Conservation (phyloP, 768 basidiomycete species). For the Agrocybe pediades region DNA sequence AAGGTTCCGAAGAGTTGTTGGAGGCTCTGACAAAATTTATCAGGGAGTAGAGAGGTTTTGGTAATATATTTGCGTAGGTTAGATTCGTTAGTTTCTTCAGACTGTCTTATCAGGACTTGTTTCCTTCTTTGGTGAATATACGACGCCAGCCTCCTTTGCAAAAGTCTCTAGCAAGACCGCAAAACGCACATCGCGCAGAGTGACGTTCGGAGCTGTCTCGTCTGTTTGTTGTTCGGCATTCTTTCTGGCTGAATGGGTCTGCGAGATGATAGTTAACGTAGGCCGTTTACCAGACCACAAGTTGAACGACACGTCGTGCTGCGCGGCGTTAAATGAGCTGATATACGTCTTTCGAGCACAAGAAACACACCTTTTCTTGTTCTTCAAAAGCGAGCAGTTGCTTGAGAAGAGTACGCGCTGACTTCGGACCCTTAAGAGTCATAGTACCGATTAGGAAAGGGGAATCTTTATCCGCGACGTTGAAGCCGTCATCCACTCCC, state of each 20-base stretch:
- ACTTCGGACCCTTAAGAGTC: slow-evolving; percentile 17
- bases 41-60: too few relatives aligned
- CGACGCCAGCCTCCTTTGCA: background rate
- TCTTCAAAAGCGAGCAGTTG: slow-evolving; percentile 17
- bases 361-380: slow-evolving; percentile 17
- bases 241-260: slow-evolving; percentile 26
- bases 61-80: too few relatives aligned
- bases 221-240: background rate
- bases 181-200: slow-evolving; percentile 51
- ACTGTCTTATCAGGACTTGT: too few relatives aligned
- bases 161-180: slow-evolving; percentile 42
- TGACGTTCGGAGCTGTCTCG: slow-evolving; percentile 39
- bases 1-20: slow-evolving; percentile 13
- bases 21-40: slow-evolving; percentile 14
- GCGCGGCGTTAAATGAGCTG: too few relatives aligned
- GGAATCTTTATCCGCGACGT: slow-evolving; percentile 10
- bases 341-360: too few relatives aligned
- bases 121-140: background rate
- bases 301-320: slow-evolving; percentile 27
- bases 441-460: slow-evolving; percentile 19
- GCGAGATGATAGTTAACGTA: slow-evolving; percentile 16
- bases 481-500: slow-evolving; percentile 7
- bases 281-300: slow-evolving; percentile 13
- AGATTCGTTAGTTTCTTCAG: too few relatives aligned
- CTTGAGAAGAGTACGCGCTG: slow-evolving; percentile 19